Evolutionary conservation across 2,329 filamentous ascomycete genomes (phyloP).

Genomic region (Macrophomina pseudophaseolina): DNA sequence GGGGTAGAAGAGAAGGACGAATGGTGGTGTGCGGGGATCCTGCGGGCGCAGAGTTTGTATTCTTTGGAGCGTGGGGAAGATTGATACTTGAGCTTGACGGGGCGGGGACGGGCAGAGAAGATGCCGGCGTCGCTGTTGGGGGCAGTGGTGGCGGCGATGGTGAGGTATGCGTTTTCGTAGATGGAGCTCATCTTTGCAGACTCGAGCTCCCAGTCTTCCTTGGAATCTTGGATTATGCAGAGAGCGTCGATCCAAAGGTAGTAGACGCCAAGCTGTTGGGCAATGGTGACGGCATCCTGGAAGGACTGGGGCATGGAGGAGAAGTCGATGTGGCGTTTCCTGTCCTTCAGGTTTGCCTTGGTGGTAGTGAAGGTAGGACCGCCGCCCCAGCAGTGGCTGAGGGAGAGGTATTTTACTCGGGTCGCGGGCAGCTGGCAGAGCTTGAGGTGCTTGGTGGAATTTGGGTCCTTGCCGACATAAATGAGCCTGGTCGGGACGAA

Average conservation of each 20-base stretch:
- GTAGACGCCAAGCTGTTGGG: conserved; percentile 1
- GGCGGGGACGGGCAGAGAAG: not conserved
- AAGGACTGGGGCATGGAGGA: conserved; percentile 17
- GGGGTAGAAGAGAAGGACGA: not conserved
- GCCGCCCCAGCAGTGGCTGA: conserved; percentile 33
- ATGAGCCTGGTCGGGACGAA: conserved; percentile 13
- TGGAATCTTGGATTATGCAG: conserved; percentile 29
- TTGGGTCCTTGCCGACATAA: not conserved
- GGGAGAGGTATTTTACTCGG: conserved; percentile 8
- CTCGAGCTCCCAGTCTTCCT: conserved; percentile 22
- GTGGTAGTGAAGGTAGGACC: conserved; percentile 1
- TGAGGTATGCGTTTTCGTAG: conserved; percentile 16
- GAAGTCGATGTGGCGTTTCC: conserved; percentile 6
- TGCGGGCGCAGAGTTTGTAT: conserved; percentile 35
- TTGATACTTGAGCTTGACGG: conserved; percentile 35
- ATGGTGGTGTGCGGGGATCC: conserved; percentile 38
- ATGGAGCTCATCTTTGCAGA: conserved; percentile 21
- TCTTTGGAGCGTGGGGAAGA: conserved; percentile 36
- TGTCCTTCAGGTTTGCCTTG: not conserved
- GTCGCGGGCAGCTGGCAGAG: not conserved
- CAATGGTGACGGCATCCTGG: conserved; percentile 27
- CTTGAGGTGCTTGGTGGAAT: not conserved
- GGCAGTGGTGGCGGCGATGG: conserved; percentile 12
- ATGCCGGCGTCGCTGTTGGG: not conserved
- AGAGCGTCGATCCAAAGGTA: conserved; percentile 32